Evolutionary conservation across 1,284 basidiomycete species (phyloP).

Genomic region (Chalciporus sp.): DNA sequence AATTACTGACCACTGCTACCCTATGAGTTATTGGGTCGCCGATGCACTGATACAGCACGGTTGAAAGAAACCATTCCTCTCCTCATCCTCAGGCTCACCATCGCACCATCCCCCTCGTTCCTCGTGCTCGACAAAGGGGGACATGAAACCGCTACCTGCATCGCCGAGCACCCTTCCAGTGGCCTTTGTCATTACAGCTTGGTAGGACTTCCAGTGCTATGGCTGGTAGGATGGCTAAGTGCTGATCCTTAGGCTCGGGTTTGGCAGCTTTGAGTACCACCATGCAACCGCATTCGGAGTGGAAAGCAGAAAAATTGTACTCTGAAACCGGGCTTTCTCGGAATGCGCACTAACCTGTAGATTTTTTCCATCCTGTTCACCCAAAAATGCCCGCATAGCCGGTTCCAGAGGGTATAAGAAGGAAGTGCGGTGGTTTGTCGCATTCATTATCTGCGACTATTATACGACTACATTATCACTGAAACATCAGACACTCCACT

Average conservation of each 20-base stretch:
- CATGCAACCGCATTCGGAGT: not conserved
- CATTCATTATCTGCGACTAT: not conserved
- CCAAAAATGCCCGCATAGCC: conserved; percentile 15
- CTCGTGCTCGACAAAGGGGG: not conserved
- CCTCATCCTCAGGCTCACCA: too few species aligned
- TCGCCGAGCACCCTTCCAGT: not conserved
- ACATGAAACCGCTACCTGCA: not conserved
- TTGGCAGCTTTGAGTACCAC: not conserved
- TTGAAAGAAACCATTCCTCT: not conserved
- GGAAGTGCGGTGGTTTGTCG: not conserved
- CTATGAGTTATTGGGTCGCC: too few species aligned
- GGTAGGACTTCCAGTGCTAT: conserved; percentile 23
- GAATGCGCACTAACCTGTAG: conserved; percentile 28
- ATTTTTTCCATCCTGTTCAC: conserved; percentile 2
- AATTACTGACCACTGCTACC: too few species aligned
- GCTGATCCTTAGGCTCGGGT: not conserved
- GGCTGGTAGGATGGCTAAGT: conserved; percentile 6
- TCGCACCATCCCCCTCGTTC: not conserved
- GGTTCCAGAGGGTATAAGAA: conserved; percentile 22
- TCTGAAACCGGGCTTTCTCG: conserved; percentile 3
- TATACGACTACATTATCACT: not conserved
- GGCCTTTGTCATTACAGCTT: conserved; percentile 29
- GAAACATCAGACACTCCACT: not conserved
- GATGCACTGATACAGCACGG: too few species aligned
- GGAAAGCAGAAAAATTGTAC: not conserved